Evolutionary conservation across 176 grass and related monocot species (phyloP).

Genomic region (Oryza longistaminata): DNA sequence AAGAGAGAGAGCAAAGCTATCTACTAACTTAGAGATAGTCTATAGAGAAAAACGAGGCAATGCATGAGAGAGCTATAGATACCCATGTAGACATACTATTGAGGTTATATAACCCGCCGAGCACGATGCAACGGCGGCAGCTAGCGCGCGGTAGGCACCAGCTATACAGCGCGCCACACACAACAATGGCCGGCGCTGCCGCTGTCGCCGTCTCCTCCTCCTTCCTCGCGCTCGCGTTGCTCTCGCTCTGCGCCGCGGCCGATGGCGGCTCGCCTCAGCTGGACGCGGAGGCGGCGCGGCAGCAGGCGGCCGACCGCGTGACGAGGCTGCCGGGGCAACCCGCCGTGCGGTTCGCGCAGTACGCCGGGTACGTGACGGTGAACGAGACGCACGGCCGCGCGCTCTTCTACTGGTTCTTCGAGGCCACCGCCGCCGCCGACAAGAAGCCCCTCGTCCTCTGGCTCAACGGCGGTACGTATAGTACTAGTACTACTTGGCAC

Average conservation of each 20-base stretch:
- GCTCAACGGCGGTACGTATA: constrained; percentile 87
- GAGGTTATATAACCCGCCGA: neutral
- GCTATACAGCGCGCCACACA: constrained; percentile 5
- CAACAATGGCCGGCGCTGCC: constrained; percentile 11
- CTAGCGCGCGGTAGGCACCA: neutral
- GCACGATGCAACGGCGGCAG: constrained; percentile 26
- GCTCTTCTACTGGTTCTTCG: constrained; percentile 99
- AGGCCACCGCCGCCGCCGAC: constrained; percentile 49
- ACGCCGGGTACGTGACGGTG: constrained; percentile 92
- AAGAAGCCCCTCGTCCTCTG: constrained; percentile 92
- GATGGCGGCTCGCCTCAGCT: constrained; percentile 9
- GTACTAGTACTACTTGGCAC: neutral
- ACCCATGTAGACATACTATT: too few relatives aligned
- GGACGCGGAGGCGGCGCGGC: constrained; percentile 30
- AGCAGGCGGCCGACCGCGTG: constrained; percentile 83
- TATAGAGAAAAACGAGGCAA: too few relatives aligned
- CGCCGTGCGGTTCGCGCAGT: constrained; percentile 70
- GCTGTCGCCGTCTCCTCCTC: neutral
- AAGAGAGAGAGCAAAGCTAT: too few relatives aligned
- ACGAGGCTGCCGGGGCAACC: constrained; percentile 77
- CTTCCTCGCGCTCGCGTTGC: neutral
- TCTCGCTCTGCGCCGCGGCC: constrained; percentile 1
- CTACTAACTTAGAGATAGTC: too few relatives aligned
- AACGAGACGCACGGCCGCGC: constrained; percentile 79
- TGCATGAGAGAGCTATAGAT: too few relatives aligned